phyloP scores from a whole-genome alignment of 768 basidiomycete species.

The Lentinula aciculospora region DNA sequence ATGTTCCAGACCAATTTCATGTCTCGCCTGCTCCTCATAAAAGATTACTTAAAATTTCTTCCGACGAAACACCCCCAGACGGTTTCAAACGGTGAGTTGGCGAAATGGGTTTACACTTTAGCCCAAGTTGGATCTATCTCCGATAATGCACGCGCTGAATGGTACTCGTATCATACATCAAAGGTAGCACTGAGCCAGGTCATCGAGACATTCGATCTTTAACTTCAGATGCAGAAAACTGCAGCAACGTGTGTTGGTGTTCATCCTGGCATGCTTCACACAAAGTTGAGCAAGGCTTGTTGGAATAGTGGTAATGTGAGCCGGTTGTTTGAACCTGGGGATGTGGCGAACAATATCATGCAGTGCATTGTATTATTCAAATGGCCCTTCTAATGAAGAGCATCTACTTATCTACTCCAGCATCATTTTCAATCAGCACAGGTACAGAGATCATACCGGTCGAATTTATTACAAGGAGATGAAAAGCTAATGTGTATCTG shows the following conservation, averaged over 20 bases:
- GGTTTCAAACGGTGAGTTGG: constrained; percentile 15
- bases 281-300: constrained; percentile 49
- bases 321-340: constrained; percentile 43
- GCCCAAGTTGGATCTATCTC: constrained; percentile 55
- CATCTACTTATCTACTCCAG: too few relatives aligned
- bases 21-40: constrained; percentile 55
- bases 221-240: constrained; percentile 39
- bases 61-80: constrained; percentile 22
- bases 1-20: constrained; percentile 56
- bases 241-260: constrained; percentile 49
- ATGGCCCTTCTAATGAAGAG: too few relatives aligned
- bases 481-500: too few relatives aligned
- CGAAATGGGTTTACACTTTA: constrained; percentile 57
- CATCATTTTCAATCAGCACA: too few relatives aligned
- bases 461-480: too few relatives aligned
- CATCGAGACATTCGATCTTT: constrained; percentile 54
- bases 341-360: constrained; percentile 40
- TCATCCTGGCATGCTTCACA: constrained; percentile 59
- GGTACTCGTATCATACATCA: constrained; percentile 59
- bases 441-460: too few relatives aligned
- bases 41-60: constrained; percentile 57
- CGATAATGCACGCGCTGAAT: constrained; percentile 55
- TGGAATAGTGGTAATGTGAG: constrained; percentile 34
- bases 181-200: constrained; percentile 58
- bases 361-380: too few relatives aligned